Evolutionary conservation across 2,329 filamentous ascomycete species (phyloP).

Genomic region (Cryphonectria nitschkei): DNA sequence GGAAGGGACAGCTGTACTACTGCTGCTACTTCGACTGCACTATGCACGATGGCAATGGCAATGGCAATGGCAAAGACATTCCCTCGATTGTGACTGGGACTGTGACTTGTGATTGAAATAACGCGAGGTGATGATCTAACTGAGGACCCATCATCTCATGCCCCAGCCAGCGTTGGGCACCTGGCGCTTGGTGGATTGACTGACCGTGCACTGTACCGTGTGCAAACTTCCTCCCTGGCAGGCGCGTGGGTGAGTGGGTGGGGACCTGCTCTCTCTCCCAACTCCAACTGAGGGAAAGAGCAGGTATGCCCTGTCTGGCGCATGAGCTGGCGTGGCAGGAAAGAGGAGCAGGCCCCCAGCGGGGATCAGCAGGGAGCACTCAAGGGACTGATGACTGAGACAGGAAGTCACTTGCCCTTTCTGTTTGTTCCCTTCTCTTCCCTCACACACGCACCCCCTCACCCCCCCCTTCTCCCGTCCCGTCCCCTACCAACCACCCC

Average conservation of each 20-base stretch:
- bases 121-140: neutral
- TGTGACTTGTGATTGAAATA: neutral
- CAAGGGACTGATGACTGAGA: slow-evolving; percentile 11
- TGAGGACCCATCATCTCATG: neutral
- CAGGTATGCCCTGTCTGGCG: neutral
- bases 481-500: no score
- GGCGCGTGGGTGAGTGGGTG: neutral
- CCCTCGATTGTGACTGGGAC: no score
- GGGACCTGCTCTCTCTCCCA: neutral
- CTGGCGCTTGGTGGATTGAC: slow-evolving; percentile 1
- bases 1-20: neutral
- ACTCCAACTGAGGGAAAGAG: neutral
- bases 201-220: neutral
- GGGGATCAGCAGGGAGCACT: neutral
- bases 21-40: no score
- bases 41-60: no score
- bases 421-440: slow-evolving; percentile 21
- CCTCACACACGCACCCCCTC: slow-evolving; percentile 22
- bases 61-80: no score
- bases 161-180: neutral
- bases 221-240: neutral
- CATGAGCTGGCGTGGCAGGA: slow-evolving; percentile 5
- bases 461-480: neutral
- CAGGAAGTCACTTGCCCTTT: slow-evolving; percentile 11
- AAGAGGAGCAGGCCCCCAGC: neutral